Evolutionary conservation across 139 green algal genomes (phyloP), one percentile per base, ranked within the genome.

Genomic region (Picochlorum sp.): DNA sequence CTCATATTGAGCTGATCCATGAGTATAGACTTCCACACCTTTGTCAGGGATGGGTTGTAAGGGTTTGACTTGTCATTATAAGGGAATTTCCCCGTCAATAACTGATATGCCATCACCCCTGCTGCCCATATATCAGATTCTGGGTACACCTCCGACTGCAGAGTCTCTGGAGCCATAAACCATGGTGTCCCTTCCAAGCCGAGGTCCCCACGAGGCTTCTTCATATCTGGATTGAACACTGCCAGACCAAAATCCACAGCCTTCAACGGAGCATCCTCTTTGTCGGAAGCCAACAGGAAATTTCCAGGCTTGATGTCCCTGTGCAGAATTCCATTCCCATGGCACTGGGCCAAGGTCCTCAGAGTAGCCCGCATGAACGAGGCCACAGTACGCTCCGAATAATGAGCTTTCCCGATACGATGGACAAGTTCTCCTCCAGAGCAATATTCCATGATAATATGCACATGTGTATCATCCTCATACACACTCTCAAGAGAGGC

Each of bases 141-240:
- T 4, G 89, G 85, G 28, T 75, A 84, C 15, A 88, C 79, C 61
- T 86, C 52, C 18, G 75, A 85, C 37, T 62, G 75, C 59, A 96
- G 77, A 45, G 81, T 79, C 76, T 96, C 87, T 5, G 85, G 88
- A 0, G 85, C 80, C 83, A 92, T 88, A 73, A 83, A 88, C 83
- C 87, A 93, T 7, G 88, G 85, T n/a, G 90, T 96, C 58, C 90
- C 90, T 67, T 96, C 88, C 58, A 96, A 69, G 1, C 88, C 88
- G 62, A 95, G 74, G 71, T 95, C 82, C 10, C 61, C 86, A 15
- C 84, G 61, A 1, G 87, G 87, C 63, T 94, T 77, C 30, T 83
- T 32, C 18, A 71, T 77, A 13, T 83, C 77, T 20, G 90, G 78
- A 45, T 82, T 95, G 28, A 94, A 92, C 18, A 93, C 85, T 16